phyloP scores from a whole-genome alignment of 1,284 basidiomycete species.

The Tremellales sp. region DNA sequence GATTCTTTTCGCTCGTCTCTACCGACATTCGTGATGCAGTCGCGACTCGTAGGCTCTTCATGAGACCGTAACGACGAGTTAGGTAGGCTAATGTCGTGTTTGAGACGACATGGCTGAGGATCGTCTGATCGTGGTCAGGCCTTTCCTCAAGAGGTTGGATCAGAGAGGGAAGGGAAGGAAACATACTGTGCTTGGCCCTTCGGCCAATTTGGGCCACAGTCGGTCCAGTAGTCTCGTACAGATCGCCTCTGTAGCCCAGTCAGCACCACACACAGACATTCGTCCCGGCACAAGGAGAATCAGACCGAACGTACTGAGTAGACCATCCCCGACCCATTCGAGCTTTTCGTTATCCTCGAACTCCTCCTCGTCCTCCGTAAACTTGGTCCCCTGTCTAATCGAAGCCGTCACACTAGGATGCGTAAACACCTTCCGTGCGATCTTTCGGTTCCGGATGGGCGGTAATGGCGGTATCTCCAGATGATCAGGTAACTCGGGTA shows the following conservation, averaged over 20 bases:
- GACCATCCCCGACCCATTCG: conserved; percentile 37
- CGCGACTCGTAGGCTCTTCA: conserved; percentile 14
- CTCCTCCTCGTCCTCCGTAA: conserved; percentile 5
- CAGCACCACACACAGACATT: neutral
- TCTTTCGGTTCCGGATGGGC: conserved; percentile 16
- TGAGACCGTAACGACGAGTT: conserved; percentile 23
- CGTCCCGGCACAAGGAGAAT: neutral
- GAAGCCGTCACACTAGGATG: conserved; percentile 21
- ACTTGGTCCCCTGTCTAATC: conserved; percentile 6
- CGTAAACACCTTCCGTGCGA: conserved; percentile 23
- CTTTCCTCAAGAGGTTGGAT: too few species aligned
- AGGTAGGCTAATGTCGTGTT: conserved; percentile 32
- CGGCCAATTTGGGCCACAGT: conserved; percentile 29
- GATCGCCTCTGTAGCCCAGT: conserved; percentile 12
- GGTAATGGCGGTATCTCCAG: conserved; percentile 27
- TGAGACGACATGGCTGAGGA: conserved; percentile 32
- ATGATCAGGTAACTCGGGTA: neutral
- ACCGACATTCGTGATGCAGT: conserved; percentile 10
- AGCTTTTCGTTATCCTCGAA: conserved; percentile 38
- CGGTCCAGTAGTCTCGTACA: conserved; percentile 37
- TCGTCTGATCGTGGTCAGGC: conserved; percentile 2
- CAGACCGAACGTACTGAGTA: conserved; percentile 21
- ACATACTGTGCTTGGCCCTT: conserved; percentile 35
- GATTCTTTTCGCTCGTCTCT: conserved; percentile 15
- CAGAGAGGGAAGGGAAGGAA: neutral